Base-by-base conservation (phyloP, 306 rosid species). In the Dalbergia oliveri region DNA sequence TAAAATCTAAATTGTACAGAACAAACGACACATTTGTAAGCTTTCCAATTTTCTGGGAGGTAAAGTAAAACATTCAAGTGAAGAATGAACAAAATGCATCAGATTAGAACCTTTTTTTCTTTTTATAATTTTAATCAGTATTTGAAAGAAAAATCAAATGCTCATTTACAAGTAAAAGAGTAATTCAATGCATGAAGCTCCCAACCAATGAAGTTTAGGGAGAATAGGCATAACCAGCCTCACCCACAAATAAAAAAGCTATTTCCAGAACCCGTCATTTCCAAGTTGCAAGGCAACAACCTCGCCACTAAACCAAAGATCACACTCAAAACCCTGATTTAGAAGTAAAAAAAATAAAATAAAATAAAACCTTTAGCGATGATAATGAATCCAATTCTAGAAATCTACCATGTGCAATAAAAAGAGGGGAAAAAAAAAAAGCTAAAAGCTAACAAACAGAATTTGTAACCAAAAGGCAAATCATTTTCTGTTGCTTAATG, bases 381-480 rank as follows among this genome's bases (percentile, higher is more conserved):
- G 19, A 3, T 41, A 6, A 33, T 33, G 4, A 83, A 34, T 12
- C 31, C 57, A 54, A 69, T 53, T 45, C 57, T 39, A 54, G 16
- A 53, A 77, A 53, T 33, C 26, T 64, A 12, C 66, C 11, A 58
- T 57, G 15, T 23, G 23, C 4, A 23, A 7, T 31, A 58, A 47
- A 13, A n/a, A 33, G 8, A 11, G 8, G 9, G 9, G 41, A 0
- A 11, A 62, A 33, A 11, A 33, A 31, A 18, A 15, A 26, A 11
- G 4, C 39, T 37, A 18, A 37, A 64, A 33, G 34, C 72, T 63
- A 35, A 11, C 11, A 76, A 76, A 26, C 39, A 57, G 33, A 64
- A 73, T 57, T 44, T 10, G 21, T 45, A 81, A 73, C 43, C 69
- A 81, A 56, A 12, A 57, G 14, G 45, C 69, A 26, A 65, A 39